Percentiles rank a stretch among this genome's conserved stretches.
Evolutionary conservation across 768 basidiomycete species (phyloP).

Genomic region (Mycena leptocephala): DNA sequence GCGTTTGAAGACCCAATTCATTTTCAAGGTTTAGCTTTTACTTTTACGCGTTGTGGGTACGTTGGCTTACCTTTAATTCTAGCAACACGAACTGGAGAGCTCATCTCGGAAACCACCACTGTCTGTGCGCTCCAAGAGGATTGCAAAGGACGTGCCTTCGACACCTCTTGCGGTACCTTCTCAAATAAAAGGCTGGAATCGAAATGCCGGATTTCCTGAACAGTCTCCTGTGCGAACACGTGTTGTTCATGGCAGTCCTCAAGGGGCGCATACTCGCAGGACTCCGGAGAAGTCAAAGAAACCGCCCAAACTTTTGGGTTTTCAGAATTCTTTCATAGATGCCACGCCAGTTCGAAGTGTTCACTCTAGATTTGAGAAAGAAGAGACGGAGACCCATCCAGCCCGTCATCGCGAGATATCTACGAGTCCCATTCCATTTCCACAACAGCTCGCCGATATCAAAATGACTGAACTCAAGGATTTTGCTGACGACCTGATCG

Average conservation of each 20-base stretch:
- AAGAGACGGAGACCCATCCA: constrained; percentile 20
- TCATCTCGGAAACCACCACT: constrained; percentile 65
- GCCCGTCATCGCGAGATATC: constrained; percentile 29
- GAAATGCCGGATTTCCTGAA: constrained; percentile 38
- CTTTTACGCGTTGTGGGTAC: constrained; percentile 1
- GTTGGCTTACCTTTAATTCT: constrained; percentile 20
- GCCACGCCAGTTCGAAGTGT: constrained; percentile 53
- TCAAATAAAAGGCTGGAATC: constrained; percentile 57
- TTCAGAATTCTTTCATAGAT: constrained; percentile 68
- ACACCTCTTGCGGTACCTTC: constrained; percentile 58
- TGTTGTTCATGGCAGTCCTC: constrained; percentile 41
- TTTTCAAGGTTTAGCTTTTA: constrained; percentile 78
- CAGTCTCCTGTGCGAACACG: constrained; percentile 52
- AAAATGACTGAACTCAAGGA: constrained; percentile 38
- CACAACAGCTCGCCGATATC: constrained; percentile 28
- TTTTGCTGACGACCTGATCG: constrained; percentile 19
- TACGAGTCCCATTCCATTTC: constrained; percentile 40
- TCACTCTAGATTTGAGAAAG: constrained; percentile 32
- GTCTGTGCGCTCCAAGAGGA: constrained; percentile 62
- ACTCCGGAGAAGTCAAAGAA: constrained; percentile 56
- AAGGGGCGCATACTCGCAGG: constrained; percentile 36
- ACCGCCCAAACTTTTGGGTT: constrained; percentile 61
- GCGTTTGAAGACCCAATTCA: constrained; percentile 76
- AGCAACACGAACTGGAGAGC: constrained; percentile 83
- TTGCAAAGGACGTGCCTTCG: constrained; percentile 53